Conservation (phyloP, 352 stramenopile species). For the Phytophthora crassamura region DNA sequence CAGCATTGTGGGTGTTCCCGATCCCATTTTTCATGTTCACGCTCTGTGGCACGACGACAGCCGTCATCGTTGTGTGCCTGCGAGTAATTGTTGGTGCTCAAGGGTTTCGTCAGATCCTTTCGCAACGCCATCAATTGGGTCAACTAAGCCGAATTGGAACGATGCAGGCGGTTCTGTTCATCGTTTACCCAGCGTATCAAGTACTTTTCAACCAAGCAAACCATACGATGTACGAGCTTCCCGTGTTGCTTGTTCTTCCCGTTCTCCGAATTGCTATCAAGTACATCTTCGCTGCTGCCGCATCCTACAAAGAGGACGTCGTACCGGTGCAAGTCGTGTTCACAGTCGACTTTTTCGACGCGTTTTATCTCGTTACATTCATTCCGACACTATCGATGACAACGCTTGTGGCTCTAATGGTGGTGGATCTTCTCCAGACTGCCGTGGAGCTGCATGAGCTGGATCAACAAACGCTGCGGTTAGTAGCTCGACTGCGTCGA, state of each 20-base stretch:
- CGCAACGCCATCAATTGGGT: background rate
- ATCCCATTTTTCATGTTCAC: conserved; percentile 33
- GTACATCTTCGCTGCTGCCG: background rate
- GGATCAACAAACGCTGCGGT: background rate
- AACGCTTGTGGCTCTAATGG: background rate
- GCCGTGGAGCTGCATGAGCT: conserved; percentile 3
- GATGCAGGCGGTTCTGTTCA: background rate
- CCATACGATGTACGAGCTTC: conserved; percentile 4
- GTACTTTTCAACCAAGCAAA: background rate
- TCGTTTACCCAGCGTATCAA: conserved; percentile 2
- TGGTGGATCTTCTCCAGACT: background rate
- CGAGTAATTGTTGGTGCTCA: conserved; percentile 16
- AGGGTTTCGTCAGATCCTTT: conserved; percentile 10
- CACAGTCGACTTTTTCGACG: conserved; percentile 14
- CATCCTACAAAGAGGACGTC: conserved; percentile 2
- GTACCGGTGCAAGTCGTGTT: conserved; percentile 1
- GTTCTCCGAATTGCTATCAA: conserved; percentile 2
- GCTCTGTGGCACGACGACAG: conserved; percentile 7
- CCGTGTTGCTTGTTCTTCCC: conserved; percentile 1
- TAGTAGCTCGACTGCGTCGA: background rate
- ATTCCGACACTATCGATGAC: background rate
- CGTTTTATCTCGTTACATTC: conserved; percentile 8
- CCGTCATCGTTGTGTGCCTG: conserved; percentile 17
- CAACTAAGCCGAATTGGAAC: background rate
- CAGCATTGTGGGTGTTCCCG: conserved; percentile 27